Percentiles rank a stretch among this genome's conserved stretches.
Evolutionary conservation across 2,329 filamentous ascomycete species (phyloP).

Genomic region (Emericellopsis cladophorae): DNA sequence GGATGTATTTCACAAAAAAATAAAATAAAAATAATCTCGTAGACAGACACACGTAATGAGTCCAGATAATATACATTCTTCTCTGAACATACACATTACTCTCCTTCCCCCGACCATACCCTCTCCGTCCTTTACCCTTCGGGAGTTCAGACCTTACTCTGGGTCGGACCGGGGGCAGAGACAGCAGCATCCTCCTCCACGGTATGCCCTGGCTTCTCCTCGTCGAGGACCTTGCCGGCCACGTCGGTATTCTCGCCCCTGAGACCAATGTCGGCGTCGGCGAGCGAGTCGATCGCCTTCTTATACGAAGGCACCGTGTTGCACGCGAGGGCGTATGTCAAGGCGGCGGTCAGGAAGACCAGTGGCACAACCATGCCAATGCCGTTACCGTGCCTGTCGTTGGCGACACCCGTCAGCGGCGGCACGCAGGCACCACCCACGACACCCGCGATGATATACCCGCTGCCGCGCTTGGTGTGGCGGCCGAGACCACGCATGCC

Average conservation of each 20-base stretch:
- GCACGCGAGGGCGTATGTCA: slow-evolving; percentile 43
- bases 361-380: slow-evolving; percentile 56
- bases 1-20: too few species aligned
- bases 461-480: slow-evolving; percentile 65
- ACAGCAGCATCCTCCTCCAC: too few species aligned
- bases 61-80: too few species aligned
- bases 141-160: background rate
- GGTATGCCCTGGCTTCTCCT: too few species aligned
- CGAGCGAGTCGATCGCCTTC: slow-evolving; percentile 46
- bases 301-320: slow-evolving; percentile 57
- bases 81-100: too few species aligned
- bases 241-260: slow-evolving; percentile 3
- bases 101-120: too few species aligned
- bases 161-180: background rate
- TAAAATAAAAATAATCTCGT: too few species aligned
- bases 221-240: too few species aligned
- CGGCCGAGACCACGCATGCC: slow-evolving; percentile 64
- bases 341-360: slow-evolving; percentile 42
- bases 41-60: too few species aligned
- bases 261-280: slow-evolving; percentile 29
- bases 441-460: slow-evolving; percentile 57
- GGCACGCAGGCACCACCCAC: slow-evolving; percentile 63
- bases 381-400: slow-evolving; percentile 47
- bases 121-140: too few species aligned
- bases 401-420: slow-evolving; percentile 55